These are phyloP conservation scores for Populus ilicifolia DNA, from an alignment of 345 rosid species.

Conservation along the genomic window DNA sequence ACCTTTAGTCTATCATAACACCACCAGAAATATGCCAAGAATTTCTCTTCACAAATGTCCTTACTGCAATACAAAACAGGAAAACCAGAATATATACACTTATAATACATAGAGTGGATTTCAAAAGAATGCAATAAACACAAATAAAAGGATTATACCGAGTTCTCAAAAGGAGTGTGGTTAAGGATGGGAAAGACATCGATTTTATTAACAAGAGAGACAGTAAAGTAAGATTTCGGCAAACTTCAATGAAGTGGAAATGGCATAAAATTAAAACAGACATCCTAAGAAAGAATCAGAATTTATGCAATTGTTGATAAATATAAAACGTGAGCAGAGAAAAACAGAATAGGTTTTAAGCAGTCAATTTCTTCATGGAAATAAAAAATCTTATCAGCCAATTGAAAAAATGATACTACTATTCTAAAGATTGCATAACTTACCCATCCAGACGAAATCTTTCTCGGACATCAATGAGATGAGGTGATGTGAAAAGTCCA, in stretches of 20 bases:
- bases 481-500: conserved; percentile 95
- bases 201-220: neutral
- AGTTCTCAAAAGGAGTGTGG: neutral
- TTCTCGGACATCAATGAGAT: conserved; percentile 85
- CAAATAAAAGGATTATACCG: neutral
- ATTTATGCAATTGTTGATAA: neutral
- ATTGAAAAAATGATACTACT: neutral
- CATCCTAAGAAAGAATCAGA: neutral
- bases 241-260: neutral
- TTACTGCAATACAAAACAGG: conserved; percentile 42
- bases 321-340: neutral
- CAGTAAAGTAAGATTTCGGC: neutral
- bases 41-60: conserved; percentile 80
- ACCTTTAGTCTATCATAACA: conserved; percentile 91
- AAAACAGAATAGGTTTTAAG: neutral
- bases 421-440: conserved; percentile 20
- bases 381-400: neutral
- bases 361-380: neutral
- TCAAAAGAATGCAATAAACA: neutral
- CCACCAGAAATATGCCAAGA: conserved; percentile 93
- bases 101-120: neutral
- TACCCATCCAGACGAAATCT: conserved; percentile 88
- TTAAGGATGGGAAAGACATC: neutral
- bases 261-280: neutral
- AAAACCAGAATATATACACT: conserved; percentile 13